Evolutionary conservation across 305 asterid genomes (phyloP).

Genomic region (Fraxinus ornus): DNA sequence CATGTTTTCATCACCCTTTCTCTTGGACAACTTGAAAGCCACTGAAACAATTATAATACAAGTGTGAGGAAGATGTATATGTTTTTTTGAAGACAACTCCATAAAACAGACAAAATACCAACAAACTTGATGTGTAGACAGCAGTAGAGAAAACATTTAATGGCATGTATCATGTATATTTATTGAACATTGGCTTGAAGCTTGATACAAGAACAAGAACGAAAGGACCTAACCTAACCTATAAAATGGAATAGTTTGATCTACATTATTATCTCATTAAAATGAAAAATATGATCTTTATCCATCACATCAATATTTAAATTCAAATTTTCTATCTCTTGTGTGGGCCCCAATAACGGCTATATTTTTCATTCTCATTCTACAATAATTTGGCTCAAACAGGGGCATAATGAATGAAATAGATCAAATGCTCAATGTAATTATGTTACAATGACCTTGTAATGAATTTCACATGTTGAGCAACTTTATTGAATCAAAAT

Average conservation of each 20-base stretch:
- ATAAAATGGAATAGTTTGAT: neutral
- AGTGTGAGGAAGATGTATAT: slow-evolving; percentile 9
- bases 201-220: neutral
- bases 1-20: slow-evolving; percentile 86
- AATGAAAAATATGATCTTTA: no score
- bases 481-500: neutral
- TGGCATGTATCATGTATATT: neutral
- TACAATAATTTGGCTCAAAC: no score
- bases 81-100: neutral
- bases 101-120: neutral
- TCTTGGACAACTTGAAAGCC: slow-evolving; percentile 89
- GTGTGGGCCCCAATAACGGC: no score
- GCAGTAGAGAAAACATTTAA: neutral
- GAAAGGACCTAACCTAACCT: neutral
- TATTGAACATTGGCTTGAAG: neutral
- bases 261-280: no score
- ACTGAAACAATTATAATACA: slow-evolving; percentile 49
- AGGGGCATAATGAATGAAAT: neutral
- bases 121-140: neutral
- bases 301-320: no score
- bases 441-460: neutral
- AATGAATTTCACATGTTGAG: neutral
- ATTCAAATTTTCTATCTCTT: no score
- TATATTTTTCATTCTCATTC: no score
- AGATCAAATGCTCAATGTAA: neutral